phyloP scores from a whole-genome alignment of 2,329 filamentous ascomycete genomes.

The Metarhizium album region DNA sequence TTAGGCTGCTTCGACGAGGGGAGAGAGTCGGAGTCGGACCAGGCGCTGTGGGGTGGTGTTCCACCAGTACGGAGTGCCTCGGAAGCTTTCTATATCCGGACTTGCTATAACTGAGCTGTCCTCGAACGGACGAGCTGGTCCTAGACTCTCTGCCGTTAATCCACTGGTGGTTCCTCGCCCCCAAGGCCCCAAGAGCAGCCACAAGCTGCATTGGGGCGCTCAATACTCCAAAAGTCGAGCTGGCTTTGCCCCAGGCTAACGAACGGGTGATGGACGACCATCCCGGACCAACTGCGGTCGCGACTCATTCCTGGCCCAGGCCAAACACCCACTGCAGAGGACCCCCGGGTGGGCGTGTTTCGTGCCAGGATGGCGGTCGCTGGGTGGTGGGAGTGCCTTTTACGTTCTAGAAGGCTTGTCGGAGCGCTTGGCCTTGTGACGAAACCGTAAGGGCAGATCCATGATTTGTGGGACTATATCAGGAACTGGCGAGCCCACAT shows the following conservation, averaged over 20 bases:
- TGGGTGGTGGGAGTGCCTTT: slow-evolving; percentile 1
- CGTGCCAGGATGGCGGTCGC: slow-evolving; percentile 4
- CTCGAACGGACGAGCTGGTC: not conserved
- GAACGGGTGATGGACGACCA: not conserved
- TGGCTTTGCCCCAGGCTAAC: not conserved
- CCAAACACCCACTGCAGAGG: not conserved
- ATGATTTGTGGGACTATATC: slow-evolving; percentile 7
- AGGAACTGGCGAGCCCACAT: slow-evolving; percentile 1
- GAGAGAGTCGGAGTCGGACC: too few relatives aligned
- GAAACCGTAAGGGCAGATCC: slow-evolving; percentile 2
- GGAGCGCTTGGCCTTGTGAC: slow-evolving; percentile 4
- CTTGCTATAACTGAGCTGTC: not conserved
- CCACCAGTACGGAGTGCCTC: not conserved
- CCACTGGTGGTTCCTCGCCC: not conserved
- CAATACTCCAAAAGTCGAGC: not conserved
- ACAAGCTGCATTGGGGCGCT: not conserved
- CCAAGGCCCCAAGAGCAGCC: not conserved
- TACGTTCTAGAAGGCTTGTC: slow-evolving; percentile 5
- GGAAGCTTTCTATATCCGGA: not conserved
- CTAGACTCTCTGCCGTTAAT: not conserved
- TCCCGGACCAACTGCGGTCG: not conserved
- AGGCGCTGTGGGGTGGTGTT: not conserved
- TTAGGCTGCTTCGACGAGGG: not conserved
- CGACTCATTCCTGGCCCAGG: not conserved
- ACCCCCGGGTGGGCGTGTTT: slow-evolving; percentile 3